Conservation (phyloP, 805 yeast genomes). For the Geotrichum ghanense region DNA sequence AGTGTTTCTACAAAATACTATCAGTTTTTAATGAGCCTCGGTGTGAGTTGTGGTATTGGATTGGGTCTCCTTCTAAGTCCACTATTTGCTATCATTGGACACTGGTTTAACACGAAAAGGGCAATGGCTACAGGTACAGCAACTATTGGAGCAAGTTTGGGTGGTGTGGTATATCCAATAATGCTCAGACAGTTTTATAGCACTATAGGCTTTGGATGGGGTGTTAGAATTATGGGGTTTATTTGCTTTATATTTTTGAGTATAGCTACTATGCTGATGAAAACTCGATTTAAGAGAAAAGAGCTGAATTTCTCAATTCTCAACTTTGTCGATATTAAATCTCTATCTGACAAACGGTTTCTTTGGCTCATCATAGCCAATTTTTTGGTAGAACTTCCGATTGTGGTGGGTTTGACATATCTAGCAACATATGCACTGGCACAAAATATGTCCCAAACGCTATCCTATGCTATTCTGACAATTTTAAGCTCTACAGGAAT, state of each 20-base stretch:
- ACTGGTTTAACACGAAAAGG: constrained; percentile 51
- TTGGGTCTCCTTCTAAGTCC: constrained; percentile 52
- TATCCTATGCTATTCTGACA: constrained; percentile 37
- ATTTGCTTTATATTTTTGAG: constrained; percentile 31
- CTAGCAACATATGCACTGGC: constrained; percentile 43
- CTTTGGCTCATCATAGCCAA: constrained; percentile 33
- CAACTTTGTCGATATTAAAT: constrained; percentile 26
- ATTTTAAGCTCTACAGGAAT: constrained; percentile 32
- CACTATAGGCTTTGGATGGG: constrained; percentile 48
- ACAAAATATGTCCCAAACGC: constrained; percentile 31
- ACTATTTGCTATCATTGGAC: constrained; percentile 47
- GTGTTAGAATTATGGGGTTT: constrained; percentile 42
- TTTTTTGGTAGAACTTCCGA: constrained; percentile 36
- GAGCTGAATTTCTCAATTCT: constrained; percentile 17
- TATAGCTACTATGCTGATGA: constrained; percentile 28
- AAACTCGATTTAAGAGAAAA: constrained; percentile 29
- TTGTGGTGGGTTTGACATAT: constrained; percentile 38
- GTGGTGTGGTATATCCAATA: constrained; percentile 46
- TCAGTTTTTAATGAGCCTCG: constrained; percentile 53
- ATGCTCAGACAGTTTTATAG: constrained; percentile 39
- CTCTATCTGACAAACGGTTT: constrained; percentile 34
- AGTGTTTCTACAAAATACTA: constrained; percentile 41
- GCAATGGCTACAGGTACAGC: constrained; percentile 45
- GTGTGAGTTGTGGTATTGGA: constrained; percentile 46
- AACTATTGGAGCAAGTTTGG: constrained; percentile 44